A percentile compares a stretch with the other conserved stretches of the same genome.
phyloP scores from a whole-genome alignment of 257 asterid genomes.

The Plantago elongata region DNA sequence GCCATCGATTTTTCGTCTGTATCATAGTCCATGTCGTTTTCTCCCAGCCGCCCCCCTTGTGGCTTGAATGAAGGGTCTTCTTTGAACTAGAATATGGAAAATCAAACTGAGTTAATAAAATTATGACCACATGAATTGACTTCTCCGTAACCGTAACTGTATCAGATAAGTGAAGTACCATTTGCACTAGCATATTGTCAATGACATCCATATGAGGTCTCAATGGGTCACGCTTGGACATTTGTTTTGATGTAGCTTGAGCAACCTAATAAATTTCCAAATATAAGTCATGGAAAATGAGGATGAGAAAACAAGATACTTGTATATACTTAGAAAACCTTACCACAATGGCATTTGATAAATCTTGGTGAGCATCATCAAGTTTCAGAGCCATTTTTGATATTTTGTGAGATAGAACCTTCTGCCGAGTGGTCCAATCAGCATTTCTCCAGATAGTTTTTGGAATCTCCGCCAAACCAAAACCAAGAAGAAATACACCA shows the following conservation, averaged over 20 bases:
- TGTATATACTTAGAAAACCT: slow-evolving; percentile 32
- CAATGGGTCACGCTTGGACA: slow-evolving; percentile 95
- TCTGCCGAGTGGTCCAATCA: slow-evolving; percentile 95
- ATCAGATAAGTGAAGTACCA: slow-evolving; percentile 51
- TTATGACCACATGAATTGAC: slow-evolving; percentile 16
- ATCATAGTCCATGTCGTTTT: slow-evolving; percentile 97
- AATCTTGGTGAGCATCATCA: slow-evolving; percentile 93
- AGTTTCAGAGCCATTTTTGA: slow-evolving; percentile 94
- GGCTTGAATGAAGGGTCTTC: slow-evolving; percentile 98
- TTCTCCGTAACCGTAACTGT: slow-evolving; percentile 22
- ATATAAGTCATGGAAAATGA: slow-evolving; percentile 4
- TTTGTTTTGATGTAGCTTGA: slow-evolving; percentile 98
- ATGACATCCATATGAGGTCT: slow-evolving; percentile 88
- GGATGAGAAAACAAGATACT: slow-evolving; percentile 8
- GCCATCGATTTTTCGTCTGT: slow-evolving; percentile 99
- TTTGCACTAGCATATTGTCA: slow-evolving; percentile 83
- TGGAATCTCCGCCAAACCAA: slow-evolving; percentile 96
- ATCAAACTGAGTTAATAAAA: slow-evolving; percentile 19
- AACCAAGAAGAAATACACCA: slow-evolving; percentile 99
- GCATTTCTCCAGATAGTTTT: slow-evolving; percentile 90
- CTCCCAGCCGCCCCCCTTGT: slow-evolving; percentile 95
- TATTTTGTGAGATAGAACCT: slow-evolving; percentile 91
- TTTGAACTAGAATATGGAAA: slow-evolving; percentile 49
- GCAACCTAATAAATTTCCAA: slow-evolving; percentile 61
- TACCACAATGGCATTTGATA: slow-evolving; percentile 93